Conservation (phyloP, 805 yeast species). For the Yamadazyma ubonensis region DNA sequence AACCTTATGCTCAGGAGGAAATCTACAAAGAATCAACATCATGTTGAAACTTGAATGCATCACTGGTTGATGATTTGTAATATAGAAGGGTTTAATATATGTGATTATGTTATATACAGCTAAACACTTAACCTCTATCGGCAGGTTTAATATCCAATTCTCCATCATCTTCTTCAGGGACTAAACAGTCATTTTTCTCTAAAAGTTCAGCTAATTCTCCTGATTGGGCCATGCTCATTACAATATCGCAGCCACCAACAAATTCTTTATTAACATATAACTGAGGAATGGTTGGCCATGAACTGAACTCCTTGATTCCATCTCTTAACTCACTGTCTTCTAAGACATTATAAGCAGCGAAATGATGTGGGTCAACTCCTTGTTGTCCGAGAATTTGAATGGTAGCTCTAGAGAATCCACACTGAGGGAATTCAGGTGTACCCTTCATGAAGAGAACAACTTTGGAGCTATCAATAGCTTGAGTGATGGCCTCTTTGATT, state of each 20-base stretch:
- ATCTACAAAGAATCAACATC: slow-evolving; percentile 20
- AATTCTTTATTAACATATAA: slow-evolving; percentile 87
- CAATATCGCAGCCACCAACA: slow-evolving; percentile 96
- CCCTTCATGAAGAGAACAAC: slow-evolving; percentile 98
- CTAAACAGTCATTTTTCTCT: slow-evolving; percentile 73
- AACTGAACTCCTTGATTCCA: slow-evolving; percentile 91
- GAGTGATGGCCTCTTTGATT: slow-evolving; percentile 78
- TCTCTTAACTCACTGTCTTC: slow-evolving; percentile 93
- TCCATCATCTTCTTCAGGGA: slow-evolving; percentile 69
- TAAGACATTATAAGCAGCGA: slow-evolving; percentile 94
- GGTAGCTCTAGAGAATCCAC: slow-evolving; percentile 96
- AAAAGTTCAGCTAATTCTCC: slow-evolving; percentile 90
- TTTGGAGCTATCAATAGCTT: slow-evolving; percentile 84
- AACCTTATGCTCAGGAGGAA: slow-evolving; percentile 60
- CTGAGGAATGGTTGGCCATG: slow-evolving; percentile 99
- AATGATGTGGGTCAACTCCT: slow-evolving; percentile 94
- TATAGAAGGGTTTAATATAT: slow-evolving; percentile 3
- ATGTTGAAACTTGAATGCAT: neutral
- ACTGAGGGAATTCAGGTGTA: slow-evolving; percentile 95
- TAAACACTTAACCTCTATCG: slow-evolving; percentile 24
- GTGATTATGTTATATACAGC: slow-evolving; percentile 2
- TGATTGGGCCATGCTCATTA: slow-evolving; percentile 82
- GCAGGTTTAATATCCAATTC: slow-evolving; percentile 37
- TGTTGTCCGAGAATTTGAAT: slow-evolving; percentile 91
- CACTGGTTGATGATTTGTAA: slow-evolving; percentile 8